phyloP scores from a whole-genome alignment of 2,329 filamentous ascomycete genomes.

The Cercospora janseana region DNA sequence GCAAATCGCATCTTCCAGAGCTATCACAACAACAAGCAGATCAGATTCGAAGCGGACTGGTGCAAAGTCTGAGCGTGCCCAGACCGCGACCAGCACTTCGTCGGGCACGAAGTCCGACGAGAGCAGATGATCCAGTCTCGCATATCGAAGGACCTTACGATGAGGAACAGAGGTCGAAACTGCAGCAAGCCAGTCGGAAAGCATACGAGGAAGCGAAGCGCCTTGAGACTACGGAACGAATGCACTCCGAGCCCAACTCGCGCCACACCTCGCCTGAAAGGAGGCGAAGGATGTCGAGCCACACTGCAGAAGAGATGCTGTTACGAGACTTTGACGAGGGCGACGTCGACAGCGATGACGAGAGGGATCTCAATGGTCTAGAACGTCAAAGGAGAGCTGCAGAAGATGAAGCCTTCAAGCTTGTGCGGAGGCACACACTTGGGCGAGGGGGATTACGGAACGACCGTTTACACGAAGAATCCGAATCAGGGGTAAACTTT shows the following conservation, averaged over 20 bases:
- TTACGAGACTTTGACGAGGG: constrained; percentile 34
- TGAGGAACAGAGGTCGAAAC: constrained; percentile 23
- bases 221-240: constrained; percentile 33
- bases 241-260: constrained; percentile 34
- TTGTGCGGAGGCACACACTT: constrained; percentile 44
- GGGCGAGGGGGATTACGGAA: constrained; percentile 16
- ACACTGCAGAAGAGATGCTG: constrained; percentile 31
- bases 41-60: constrained; percentile 32
- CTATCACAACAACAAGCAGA: constrained; percentile 35
- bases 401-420: constrained; percentile 45
- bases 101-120: constrained; percentile 18
- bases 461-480: constrained; percentile 18
- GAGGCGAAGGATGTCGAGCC: constrained; percentile 12
- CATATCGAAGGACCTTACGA: constrained; percentile 30
- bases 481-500: constrained; percentile 36
- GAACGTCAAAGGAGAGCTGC: constrained; percentile 31
- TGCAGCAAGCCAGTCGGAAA: constrained; percentile 31
- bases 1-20: constrained; percentile 34
- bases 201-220: constrained; percentile 40
- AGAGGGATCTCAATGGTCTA: constrained; percentile 17
- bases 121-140: constrained; percentile 16
- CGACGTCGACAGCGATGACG: constrained; percentile 23
- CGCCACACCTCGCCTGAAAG: constrained; percentile 31
- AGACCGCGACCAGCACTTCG: constrained; percentile 35
- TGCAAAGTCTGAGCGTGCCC: constrained; percentile 25